Percentiles rank a stretch among this genome's conserved stretches.
phyloP scores from a whole-genome alignment of 371 early-diverging fungal genomes.

The Cokeromyces recurvatus region DNA sequence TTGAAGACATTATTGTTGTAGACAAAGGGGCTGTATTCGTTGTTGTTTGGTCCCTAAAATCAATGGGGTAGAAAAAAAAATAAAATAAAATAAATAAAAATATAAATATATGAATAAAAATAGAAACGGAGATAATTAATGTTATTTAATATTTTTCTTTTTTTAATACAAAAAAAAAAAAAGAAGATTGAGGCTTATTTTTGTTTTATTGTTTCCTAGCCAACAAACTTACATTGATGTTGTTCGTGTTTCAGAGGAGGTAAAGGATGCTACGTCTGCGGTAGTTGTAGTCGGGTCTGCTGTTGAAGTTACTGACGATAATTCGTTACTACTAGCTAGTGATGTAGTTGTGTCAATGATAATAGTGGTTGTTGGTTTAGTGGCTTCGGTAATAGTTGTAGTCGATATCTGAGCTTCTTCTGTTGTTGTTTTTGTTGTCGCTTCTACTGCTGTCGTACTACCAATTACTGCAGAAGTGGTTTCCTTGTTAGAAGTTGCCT shows the following conservation, averaged over 20 bases:
- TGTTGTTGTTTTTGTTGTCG: background rate
- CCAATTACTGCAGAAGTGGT: background rate
- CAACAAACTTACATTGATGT: background rate
- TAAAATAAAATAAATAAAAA: no score
- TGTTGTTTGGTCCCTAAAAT: no score
- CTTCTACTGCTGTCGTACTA: background rate
- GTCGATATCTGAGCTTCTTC: conserved; percentile 1
- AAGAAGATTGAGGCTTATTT: conserved; percentile 12
- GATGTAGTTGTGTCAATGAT: no score
- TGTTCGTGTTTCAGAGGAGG: background rate
- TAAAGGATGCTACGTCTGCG: background rate
- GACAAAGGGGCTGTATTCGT: no score
- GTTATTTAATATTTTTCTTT: conserved; percentile 1
- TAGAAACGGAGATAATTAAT: conserved; percentile 14
- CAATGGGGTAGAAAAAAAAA: no score
- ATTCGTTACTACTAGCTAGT: no score
- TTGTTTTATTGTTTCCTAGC: background rate
- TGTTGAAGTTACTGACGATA: background rate
- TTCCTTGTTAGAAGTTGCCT: background rate
- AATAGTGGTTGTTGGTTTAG: no score
- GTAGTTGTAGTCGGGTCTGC: background rate
- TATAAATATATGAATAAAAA: no score
- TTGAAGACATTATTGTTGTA: no score
- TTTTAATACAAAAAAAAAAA: no score
- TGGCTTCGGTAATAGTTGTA: background rate